A percentile compares a stretch with the other conserved stretches of the same genome.
These are phyloP conservation scores for Trichoderma koningii DNA, from an alignment of 2,329 filamentous ascomycete genomes.

Conservation along the genomic window DNA sequence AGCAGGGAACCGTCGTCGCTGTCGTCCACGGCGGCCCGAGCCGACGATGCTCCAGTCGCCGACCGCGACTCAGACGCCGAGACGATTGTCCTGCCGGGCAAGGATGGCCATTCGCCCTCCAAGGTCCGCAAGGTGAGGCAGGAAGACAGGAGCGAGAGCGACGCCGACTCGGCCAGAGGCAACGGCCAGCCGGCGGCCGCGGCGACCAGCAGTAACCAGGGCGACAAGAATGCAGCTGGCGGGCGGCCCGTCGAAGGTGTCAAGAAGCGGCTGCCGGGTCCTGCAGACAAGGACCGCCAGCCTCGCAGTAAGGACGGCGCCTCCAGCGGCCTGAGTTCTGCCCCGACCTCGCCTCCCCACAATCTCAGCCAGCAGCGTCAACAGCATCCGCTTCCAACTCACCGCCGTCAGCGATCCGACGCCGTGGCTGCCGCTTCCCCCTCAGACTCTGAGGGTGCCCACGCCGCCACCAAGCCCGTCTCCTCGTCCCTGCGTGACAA, in stretches of 20 bases:
- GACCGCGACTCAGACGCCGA: conserved; percentile 71
- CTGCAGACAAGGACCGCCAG: conserved; percentile 45
- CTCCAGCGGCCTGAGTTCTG: conserved; percentile 61
- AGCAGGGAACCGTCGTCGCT: conserved; percentile 20
- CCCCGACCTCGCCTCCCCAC: conserved; percentile 56
- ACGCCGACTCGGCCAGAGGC: conserved; percentile 45
- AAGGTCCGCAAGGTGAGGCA: conserved; percentile 66
- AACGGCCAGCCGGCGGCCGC: conserved; percentile 39
- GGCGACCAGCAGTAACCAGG: conserved; percentile 37
- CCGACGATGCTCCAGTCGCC: conserved; percentile 42
- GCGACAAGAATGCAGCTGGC: conserved; percentile 39
- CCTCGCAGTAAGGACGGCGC: conserved; percentile 49
- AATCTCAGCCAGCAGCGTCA: conserved; percentile 29
- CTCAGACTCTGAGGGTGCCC: conserved; percentile 59
- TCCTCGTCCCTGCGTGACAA: conserved; percentile 53
- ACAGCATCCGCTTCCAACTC: conserved; percentile 41
- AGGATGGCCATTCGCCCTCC: conserved; percentile 64
- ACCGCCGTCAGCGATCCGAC: conserved; percentile 41
- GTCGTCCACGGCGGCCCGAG: conserved; percentile 28
- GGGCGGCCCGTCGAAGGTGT: conserved; percentile 39
- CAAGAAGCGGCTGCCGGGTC: conserved; percentile 51
- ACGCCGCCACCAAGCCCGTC: conserved; percentile 45
- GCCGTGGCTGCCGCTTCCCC: conserved; percentile 45
- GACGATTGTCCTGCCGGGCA: conserved; percentile 68
- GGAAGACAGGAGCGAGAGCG: conserved; percentile 63